These are phyloP conservation scores for Sporothrix sp. DNA, from an alignment of 2,329 filamentous ascomycete genomes.

Conservation along the genomic window DNA sequence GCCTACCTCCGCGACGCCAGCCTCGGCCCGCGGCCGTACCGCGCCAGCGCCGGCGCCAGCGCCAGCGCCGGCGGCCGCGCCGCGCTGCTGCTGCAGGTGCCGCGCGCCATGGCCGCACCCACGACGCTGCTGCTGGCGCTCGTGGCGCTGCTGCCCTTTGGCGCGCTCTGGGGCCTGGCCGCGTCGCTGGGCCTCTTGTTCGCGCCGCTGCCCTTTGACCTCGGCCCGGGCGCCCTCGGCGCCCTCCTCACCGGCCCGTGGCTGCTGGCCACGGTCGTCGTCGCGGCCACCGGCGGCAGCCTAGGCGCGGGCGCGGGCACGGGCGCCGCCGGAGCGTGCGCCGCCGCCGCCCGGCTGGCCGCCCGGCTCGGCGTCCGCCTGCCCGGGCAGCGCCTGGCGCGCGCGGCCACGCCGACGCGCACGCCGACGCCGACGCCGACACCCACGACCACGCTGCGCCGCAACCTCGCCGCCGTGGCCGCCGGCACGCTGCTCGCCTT, in stretches of 20 bases:
- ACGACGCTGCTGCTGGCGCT: slow-evolving; percentile 38
- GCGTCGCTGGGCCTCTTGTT: slow-evolving; percentile 39
- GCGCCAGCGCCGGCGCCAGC: slow-evolving; percentile 28
- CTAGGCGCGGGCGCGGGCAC: not conserved
- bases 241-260: slow-evolving; percentile 36
- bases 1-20: not conserved
- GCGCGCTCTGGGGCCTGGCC: slow-evolving; percentile 38
- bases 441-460: slow-evolving; percentile 19
- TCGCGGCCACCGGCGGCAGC: slow-evolving; percentile 20
- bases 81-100: slow-evolving; percentile 34
- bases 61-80: slow-evolving; percentile 17
- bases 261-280: slow-evolving; percentile 29
- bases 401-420: no score
- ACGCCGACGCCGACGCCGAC: no score
- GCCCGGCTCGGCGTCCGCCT: not conserved
- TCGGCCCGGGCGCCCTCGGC: slow-evolving; percentile 33
- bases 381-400: not conserved
- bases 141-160: slow-evolving; percentile 35
- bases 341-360: not conserved
- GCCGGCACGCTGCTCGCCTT: slow-evolving; percentile 31
- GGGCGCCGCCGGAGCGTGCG: no score
- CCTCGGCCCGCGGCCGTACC: not conserved
- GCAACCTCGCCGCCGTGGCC: slow-evolving; percentile 27
- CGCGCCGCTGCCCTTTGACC: slow-evolving; percentile 32
- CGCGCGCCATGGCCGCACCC: slow-evolving; percentile 40